These are phyloP conservation scores for Wickerhamiella spandovensis DNA, from an alignment of 805 yeast species.

Conservation along the genomic window DNA sequence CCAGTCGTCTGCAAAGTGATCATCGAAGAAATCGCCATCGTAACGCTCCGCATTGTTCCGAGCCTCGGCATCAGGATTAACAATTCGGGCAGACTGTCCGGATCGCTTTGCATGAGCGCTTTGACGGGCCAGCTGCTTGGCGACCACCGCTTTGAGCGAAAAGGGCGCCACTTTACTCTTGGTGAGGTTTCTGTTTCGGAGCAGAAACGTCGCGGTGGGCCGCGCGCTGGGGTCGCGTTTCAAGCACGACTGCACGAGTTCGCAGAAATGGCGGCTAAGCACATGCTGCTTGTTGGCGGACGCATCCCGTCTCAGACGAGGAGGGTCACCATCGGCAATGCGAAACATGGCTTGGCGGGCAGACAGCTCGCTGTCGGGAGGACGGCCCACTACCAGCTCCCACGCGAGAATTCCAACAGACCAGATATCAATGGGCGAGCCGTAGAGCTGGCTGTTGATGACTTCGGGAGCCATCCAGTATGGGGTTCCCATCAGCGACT, in stretches of 20 bases:
- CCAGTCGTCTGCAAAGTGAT: background rate
- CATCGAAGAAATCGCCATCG: background rate
- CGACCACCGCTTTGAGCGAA: background rate
- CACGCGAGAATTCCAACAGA: constrained; percentile 85
- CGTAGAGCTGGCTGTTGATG: constrained; percentile 54
- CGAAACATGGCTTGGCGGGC: constrained; percentile 66
- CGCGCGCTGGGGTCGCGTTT: constrained; percentile 51
- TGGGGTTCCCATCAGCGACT: constrained; percentile 89
- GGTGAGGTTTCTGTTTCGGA: constrained; percentile 40
- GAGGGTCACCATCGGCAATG: constrained; percentile 56
- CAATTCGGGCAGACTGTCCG: too few relatives aligned
- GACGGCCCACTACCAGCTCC: constrained; percentile 69
- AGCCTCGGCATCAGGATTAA: background rate
- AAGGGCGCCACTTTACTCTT: background rate
- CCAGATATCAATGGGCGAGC: constrained; percentile 90
- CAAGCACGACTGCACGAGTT: constrained; percentile 53
- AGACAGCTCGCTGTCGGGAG: constrained; percentile 61
- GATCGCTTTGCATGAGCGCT: too few relatives aligned
- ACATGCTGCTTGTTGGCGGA: background rate
- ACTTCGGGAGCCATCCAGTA: constrained; percentile 99
- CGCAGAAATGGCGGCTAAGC: constrained; percentile 25
- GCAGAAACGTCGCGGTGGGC: constrained; percentile 45
- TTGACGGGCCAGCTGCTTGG: background rate
- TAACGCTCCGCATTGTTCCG: background rate
- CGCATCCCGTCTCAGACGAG: constrained; percentile 24